A percentile compares a stretch with the other conserved stretches of the same genome.
Evolutionary conservation across 495 filamentous ascomycete species (phyloP).

Genomic region (Aspergillus leporis): DNA sequence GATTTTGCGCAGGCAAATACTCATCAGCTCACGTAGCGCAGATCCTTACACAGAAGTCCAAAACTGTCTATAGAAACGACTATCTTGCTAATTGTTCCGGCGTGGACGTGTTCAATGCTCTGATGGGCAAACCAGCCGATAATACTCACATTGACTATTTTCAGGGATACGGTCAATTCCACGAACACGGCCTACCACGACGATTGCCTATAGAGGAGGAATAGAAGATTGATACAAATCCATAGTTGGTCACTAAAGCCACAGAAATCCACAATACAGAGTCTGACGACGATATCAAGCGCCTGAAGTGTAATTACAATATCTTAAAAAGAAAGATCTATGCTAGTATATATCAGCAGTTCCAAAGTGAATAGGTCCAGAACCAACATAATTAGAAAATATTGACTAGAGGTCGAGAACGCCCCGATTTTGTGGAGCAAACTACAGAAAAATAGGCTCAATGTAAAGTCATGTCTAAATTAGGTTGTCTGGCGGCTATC

Average conservation of each 20-base stretch:
- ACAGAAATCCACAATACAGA: not conserved
- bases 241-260: not conserved
- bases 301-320: not conserved
- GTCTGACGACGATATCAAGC: not conserved
- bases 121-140: not conserved
- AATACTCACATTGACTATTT: constrained; percentile 15
- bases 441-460: constrained; percentile 1
- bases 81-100: too few species aligned
- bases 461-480: constrained; percentile 9
- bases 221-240: constrained; percentile 5
- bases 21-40: constrained; percentile 4
- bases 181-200: constrained; percentile 9
- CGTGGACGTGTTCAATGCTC: constrained; percentile 5
- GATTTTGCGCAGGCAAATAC: constrained; percentile 9
- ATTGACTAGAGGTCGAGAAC: constrained; percentile 4
- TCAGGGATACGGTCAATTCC: constrained; percentile 6
- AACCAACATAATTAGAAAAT: constrained; percentile 3
- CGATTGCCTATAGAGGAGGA: constrained; percentile 7
- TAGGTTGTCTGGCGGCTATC: constrained; percentile 5
- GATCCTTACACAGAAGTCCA: constrained; percentile 6
- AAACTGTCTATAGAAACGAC: constrained; percentile 2
- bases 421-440: constrained; percentile 3
- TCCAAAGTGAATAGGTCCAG: constrained; percentile 5
- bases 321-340: constrained; percentile 3
- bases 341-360: constrained; percentile 1